Evolutionary conservation across 257 asterid species (phyloP), one percentile per base, ranked within the genome.

Genomic region (Capsicum baccatum): DNA sequence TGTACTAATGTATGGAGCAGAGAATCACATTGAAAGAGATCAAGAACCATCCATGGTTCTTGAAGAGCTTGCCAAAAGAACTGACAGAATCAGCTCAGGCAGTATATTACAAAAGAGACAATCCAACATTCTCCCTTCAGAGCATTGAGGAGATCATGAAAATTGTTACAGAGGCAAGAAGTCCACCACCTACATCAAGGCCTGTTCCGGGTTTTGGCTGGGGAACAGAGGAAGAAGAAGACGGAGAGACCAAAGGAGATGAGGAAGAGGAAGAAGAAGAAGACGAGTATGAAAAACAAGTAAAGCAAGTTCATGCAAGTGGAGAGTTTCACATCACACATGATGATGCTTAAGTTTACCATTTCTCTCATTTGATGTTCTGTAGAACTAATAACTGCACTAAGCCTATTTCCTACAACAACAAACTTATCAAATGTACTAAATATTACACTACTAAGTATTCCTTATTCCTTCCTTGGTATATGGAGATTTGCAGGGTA

Each of bases 261-360:
- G 26, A 26, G 26, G 26, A 26, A 26, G 80, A 6, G 5, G 88
- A 26, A 0, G 83, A 83, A 1, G 85, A 93, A 2, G 97, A 94
- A 59, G 94, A 92, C 12, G 94, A 92, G 87, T 92, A 94, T n/a
- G 94, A 91, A 14, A 91, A 83, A 87, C 97, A 90, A 64, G 93
- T 92, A 42, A 94, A 92, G 87, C 87, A 85, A 80, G 94, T 89
- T 73, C 98, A 89, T 85, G 98, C 95, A 56, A 94, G 98, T 86
- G 96, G 97, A 85, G 95, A 93, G 83, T 91, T 90, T 82, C 85
- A 85, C 80, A 81, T 89, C 82, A 84, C 80, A 14, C 62, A 74
- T 13, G 91, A 76, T 83, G 79, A 78, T 59, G 74, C 48, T 83
- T 68, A 54, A 52, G 21, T 8, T 76, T 14, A 44, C 35, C 79